Evolutionary conservation across 2,329 filamentous ascomycete genomes (phyloP), one percentile per base, ranked within the genome.

Genomic region (Pseudogymnoascus sp.): DNA sequence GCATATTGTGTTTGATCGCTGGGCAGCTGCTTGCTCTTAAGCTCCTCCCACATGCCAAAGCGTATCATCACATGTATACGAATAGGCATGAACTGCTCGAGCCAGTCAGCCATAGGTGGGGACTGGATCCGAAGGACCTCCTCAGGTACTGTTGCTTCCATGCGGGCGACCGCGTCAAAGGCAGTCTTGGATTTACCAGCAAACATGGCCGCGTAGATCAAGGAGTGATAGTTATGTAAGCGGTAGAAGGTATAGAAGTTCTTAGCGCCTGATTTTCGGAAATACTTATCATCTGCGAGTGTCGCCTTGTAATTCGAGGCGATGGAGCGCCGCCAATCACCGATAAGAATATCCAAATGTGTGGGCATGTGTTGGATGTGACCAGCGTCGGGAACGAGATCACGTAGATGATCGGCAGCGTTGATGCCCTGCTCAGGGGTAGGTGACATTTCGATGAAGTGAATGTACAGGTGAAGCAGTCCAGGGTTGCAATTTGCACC

Each of bases 191-290:
- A 87, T 70, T 88, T 83, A 0, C 86, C 90, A 0, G 87, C 83
- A 66, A 92, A 88, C 88, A 92, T 90, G 63, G 89, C 88, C 0
- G 86, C 86, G 70, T 92, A 92, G 59, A 92, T 82, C 2, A 84
- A 81, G 66, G 90, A 91, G 70, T 92, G 89, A 68, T 86, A 87
- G 69, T 92, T 80, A 70, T 93, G 90, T 59, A 83, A 82, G 12
- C 89, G 82, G 71, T 92, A 93, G 4, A 92, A 80, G 0, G 86
- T 87, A 75, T 92, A 93, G 71, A 92, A 92, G 71, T 89, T 89
- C 64, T 84, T 72, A 0, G 84, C 77, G 0, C 88, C 87, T 6
- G 81, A 77, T 4, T 79, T 76, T 66, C 83, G 84, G 3, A 90
- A 77, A 69, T 82, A 91, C 66, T 82, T 83, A 60, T 88, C 82